phyloP scores from a whole-genome alignment of 2,329 filamentous ascomycete species.

The Xylariaceae sp. region DNA sequence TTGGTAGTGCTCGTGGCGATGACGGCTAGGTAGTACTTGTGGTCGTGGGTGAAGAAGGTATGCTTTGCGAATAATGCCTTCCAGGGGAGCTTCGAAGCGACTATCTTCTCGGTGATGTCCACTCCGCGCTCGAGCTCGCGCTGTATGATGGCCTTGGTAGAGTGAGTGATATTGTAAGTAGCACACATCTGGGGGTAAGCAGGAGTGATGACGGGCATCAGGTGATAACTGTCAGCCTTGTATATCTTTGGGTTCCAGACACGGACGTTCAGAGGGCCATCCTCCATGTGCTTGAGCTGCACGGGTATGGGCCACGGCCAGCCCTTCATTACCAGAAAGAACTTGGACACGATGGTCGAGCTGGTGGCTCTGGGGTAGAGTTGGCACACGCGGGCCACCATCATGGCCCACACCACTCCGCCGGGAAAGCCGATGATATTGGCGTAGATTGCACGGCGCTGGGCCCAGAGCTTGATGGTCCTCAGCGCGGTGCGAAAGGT shows the following conservation, averaged over 20 bases:
- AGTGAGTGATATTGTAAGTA: constrained; percentile 87
- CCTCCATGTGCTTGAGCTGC: constrained; percentile 80
- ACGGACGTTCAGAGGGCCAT: constrained; percentile 71
- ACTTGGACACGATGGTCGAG: constrained; percentile 84
- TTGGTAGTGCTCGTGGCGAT: constrained; percentile 77
- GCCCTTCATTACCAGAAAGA: constrained; percentile 84
- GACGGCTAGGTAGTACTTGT: constrained; percentile 93
- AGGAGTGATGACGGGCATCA: constrained; percentile 98
- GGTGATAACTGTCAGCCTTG: constrained; percentile 71
- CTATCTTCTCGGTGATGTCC: constrained; percentile 73
- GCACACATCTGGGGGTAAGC: constrained; percentile 98
- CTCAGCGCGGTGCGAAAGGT: constrained; percentile 85
- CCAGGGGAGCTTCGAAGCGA: constrained; percentile 72
- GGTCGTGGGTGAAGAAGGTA: constrained; percentile 85
- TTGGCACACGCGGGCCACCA: constrained; percentile 92
- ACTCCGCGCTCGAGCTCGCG: constrained; percentile 74
- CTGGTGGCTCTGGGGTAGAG: constrained; percentile 89
- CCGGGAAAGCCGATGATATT: constrained; percentile 96
- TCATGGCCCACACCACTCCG: constrained; percentile 96
- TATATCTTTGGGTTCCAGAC: constrained; percentile 95
- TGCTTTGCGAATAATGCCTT: constrained; percentile 84
- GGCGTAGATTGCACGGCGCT: constrained; percentile 85
- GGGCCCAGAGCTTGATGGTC: constrained; percentile 94
- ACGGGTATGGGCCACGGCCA: constrained; percentile 97
- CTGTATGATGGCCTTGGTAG: constrained; percentile 78